Evolutionary conservation across 257 asterid species (phyloP), one percentile per base, ranked within the genome.

Genomic region (Solanum rostratum): DNA sequence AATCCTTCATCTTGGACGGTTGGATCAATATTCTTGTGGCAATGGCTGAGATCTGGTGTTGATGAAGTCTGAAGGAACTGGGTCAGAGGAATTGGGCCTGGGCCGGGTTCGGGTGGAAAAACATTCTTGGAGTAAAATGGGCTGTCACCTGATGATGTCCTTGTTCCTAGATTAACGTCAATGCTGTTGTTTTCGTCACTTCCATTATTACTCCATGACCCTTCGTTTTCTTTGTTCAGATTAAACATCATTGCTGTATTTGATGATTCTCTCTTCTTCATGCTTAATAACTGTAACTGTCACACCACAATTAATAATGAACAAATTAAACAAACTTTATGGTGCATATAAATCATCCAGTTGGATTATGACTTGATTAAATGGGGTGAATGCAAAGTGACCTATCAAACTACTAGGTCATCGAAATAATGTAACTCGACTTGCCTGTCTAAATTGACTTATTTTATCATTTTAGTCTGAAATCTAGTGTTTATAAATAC

Each of bases 151-250:
- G 84, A 65, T 66, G 83, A 78, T 14, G 88, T 87, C 11, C 82
- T 60, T 2, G 88, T 85, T 14, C 87, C 90, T 24, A 93, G 88
- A 80, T 92, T 92, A 50, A 92, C 91, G 37, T 92, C 97, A 15
- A 89, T 88, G 53, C 92, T 92, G 89, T 85, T 91, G 29, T 91
- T 92, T 87, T 85, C 91, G n/a, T 91, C 94, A 79, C 95, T 93
- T 81, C 90, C 97, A 62, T 91, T 91, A 90, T 91, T 91, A 90
- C 97, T 92, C 98, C 97, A 92, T 0, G 96, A 89, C 9, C 96
- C 94, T 84, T 92, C 97, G 55, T 89, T 92, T 60, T 91, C 97
- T 52, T 88, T 92, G 87, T 91, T 92, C 57, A 93, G 87, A 86
- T 93, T 93, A 1, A 62, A 24, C 70, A 90, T 88, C 27, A 65